Base-by-base conservation (phyloP, 805 yeast genomes). In the Metschnikowia anglica region DNA sequence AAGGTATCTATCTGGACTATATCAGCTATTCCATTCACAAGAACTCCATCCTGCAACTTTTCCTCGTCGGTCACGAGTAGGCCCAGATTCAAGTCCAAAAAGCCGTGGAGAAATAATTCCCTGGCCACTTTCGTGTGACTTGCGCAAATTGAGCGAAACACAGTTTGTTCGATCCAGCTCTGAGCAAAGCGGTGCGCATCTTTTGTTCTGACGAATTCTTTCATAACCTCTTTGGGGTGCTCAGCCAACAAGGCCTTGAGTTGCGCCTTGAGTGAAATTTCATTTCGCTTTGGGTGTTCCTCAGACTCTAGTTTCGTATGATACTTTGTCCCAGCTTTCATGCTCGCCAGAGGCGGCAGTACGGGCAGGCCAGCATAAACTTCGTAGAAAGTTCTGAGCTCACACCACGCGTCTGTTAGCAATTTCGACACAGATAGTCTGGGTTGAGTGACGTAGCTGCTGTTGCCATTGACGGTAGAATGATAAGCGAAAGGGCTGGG, bases 361-460 rank as follows among this genome's bases (percentile, higher is more conserved):
- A 36, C 32, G 4, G 34, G 46, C 5, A 72, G 63, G 16, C 72
- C 70, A 0, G 81, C 63, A 51, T 76, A 84, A 0, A 79, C 55
- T 18, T 72, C 69, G 55, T 79, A 85, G 45, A 74, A 70, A 15
- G 65, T 70, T 30, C 79, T 63, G 34, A 85, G 61, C 59, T 85
- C 91, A 65, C 93, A 85, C 86, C 88, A 85, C 12, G 72, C 61
- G 24, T 74, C 68, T 0, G 83, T 76, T 9, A 82, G 60, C 7
- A 85, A 57, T 41, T 71, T 74, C 0, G 90, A 82, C 3, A 84
- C 88, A 1, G 81, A 74, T 12, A 81, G 56, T 30, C 85, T 46
- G 16, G 57, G 57, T 27, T 48, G 47, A 2, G 38, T 12, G 16
- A 47, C 20, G 34, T 49, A 46, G 13, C 46, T 42, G 20, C 19